These are phyloP conservation scores for Ogataea neopini DNA, from an alignment of 805 yeast species.

Conservation along the genomic window DNA sequence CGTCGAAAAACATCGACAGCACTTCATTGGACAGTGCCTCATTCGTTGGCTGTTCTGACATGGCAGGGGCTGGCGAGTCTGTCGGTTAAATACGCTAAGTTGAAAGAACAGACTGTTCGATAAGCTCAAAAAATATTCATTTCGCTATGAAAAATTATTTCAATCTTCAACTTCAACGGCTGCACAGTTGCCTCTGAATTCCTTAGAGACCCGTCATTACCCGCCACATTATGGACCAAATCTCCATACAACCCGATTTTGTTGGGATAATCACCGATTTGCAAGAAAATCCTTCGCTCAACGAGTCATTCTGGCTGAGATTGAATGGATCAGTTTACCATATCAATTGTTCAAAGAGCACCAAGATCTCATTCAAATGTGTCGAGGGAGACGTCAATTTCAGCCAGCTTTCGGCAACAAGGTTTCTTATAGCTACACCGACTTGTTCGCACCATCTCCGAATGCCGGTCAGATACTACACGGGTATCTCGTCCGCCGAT, in stretches of 20 bases:
- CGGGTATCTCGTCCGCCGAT: neutral
- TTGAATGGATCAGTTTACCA: conserved; percentile 10
- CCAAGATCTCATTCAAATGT: neutral
- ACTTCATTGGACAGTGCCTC: conserved; percentile 37
- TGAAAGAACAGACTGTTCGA: neutral
- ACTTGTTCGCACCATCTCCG: neutral
- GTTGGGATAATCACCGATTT: conserved; percentile 19
- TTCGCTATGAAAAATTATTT: no score
- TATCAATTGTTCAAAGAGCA: conserved; percentile 4
- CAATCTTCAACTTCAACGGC: neutral
- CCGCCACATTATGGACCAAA: conserved; percentile 7
- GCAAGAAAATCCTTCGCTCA: conserved; percentile 7
- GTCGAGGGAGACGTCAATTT: conserved; percentile 3
- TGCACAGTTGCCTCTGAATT: no score
- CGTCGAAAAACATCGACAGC: conserved; percentile 67
- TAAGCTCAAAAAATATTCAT: neutral
- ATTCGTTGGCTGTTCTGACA: neutral
- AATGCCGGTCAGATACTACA: conserved; percentile 5
- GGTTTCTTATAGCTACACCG: neutral
- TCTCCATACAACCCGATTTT: conserved; percentile 24
- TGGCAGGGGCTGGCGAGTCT: neutral
- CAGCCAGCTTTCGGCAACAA: neutral
- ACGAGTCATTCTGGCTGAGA: conserved; percentile 20
- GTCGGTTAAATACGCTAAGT: no score
- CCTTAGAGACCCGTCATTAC: neutral